Evolutionary conservation across 495 filamentous ascomycete species (phyloP), one percentile per base, ranked within the genome.

Genomic region (Penicillium pancosmium): DNA sequence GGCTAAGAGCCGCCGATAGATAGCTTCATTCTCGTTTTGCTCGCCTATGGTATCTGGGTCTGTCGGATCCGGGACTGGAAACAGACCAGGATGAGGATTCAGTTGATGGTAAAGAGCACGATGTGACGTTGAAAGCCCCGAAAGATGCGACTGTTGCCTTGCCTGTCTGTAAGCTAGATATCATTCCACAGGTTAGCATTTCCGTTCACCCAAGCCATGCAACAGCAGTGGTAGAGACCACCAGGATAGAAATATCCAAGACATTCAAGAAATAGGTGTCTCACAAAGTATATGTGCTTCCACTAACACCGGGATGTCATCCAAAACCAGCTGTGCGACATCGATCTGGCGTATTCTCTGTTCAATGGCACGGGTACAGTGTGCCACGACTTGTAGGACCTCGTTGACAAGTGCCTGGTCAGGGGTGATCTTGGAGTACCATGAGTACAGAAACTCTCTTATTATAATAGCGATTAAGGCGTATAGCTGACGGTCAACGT

Each of bases 371-470:
- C 90, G 81, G 16, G 92, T 96, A 68, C 89, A 92, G 72, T 96
- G 92, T 49, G 92, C 94, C 58, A 97, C 89, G 53, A 96, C 86
- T 67, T 88, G 86, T 34, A 98, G 80, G 44, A 96, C 83, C 73
- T 97, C 95, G 64, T 88, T 85, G 52, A 93, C 86, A 62, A 98
- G 90, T 1, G 82, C 79, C 57, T 92, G 88, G 70, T 98, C 95
- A 4, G 92, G 83, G 2, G 93, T 98, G 68, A 98, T 91, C 66
- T 89, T 91, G 48, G 80, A 81, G 74, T 98, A 98, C 94, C 94
- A 98, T 54, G 86, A 88, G 56, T 91, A 86, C 19, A 98, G 89
- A 70, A 91, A 92, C 60, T 97, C 93, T 65, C 88, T 84, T 51
- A 96, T 82, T 59, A 98, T 85, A 55, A 97, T 87, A 35, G 94